phyloP scores from a whole-genome alignment of 495 filamentous ascomycete species.

The Lophiostoma macrostomum region DNA sequence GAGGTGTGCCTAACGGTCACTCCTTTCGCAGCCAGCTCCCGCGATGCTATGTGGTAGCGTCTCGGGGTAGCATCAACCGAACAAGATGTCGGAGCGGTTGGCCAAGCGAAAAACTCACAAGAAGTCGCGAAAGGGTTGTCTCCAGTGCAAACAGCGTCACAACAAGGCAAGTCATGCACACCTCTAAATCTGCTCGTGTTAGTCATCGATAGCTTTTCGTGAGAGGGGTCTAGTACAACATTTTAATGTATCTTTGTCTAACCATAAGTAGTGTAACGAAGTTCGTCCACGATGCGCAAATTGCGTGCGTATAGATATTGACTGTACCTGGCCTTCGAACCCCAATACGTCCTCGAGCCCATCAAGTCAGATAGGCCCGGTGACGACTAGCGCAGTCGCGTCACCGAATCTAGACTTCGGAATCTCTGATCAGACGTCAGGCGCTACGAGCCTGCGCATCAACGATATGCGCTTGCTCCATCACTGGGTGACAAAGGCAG shows the following conservation, averaged over 20 bases:
- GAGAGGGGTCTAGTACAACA: neutral
- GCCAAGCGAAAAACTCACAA: conserved; percentile 13
- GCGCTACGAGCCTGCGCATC: neutral
- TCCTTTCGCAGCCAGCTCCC: too few species aligned
- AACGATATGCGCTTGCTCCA: conserved; percentile 17
- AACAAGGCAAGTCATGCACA: conserved; percentile 4
- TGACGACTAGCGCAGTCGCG: too few species aligned
- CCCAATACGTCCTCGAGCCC: neutral
- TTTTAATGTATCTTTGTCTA: neutral
- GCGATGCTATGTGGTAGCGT: too few species aligned
- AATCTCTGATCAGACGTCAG: neutral
- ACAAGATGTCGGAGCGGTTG: neutral
- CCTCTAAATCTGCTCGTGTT: neutral
- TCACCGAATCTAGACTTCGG: neutral
- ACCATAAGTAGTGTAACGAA: conserved; percentile 10
- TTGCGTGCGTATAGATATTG: conserved; percentile 2
- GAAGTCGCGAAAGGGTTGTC: conserved; percentile 18
- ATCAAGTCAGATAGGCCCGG: too few species aligned
- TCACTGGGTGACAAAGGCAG: conserved; percentile 8
- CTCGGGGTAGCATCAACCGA: too few species aligned
- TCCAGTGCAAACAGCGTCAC: conserved; percentile 18
- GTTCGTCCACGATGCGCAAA: conserved; percentile 5
- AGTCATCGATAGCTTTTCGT: neutral
- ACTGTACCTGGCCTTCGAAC: neutral
- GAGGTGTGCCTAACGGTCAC: too few species aligned